Evolutionary conservation across 345 rosid genomes (phyloP), one percentile per base, ranked within the genome.

Genomic region (Sonneratia alba): DNA sequence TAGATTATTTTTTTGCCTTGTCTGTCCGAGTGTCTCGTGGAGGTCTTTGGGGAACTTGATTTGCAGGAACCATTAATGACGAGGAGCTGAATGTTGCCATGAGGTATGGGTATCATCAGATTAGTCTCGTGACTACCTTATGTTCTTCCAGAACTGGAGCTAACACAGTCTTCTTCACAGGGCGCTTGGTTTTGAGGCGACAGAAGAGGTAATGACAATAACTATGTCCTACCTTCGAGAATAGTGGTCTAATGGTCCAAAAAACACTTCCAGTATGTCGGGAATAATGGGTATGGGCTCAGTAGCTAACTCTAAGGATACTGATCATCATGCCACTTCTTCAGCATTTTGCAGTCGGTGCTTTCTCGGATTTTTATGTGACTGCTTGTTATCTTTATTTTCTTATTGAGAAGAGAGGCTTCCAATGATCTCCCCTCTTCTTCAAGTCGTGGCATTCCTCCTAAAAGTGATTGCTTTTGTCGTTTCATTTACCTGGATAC

Each of bases 161-260:
- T 63, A 70, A 75, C 40, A 21, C 68, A 72, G 19, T 76, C 24
- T 49, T 38, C 7, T 71, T 75, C 67, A 59, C 88, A 92, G 98
- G 97, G 97, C 97, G 38, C 98, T 95, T 66, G 99, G 98, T 67
- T 95, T 95, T 2, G 98, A 95, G 84, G 89, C 89, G 94, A 95
- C 89, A 0, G 93, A 89, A 77, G 88, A 95, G 97, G 97, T 95
- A 81, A 65, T 66, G 53, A 62, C n/a, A 49, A 32, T 74, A 18
- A 11, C 38, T 38, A 37, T 66, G 24, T 66, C 13, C 40, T 16
- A 37, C 7, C 24, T 15, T 19, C 3, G 4, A 7, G 61, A 8
- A 45, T 49, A 49, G 24, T 55, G 19, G 32, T n/a, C 32, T n/a
- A 19, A 22, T 57, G 34, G 3, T 57, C 13, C 45, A 9, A 9